phyloP scores from a whole-genome alignment of 768 basidiomycete genomes.

The Scleroderma citrinum region DNA sequence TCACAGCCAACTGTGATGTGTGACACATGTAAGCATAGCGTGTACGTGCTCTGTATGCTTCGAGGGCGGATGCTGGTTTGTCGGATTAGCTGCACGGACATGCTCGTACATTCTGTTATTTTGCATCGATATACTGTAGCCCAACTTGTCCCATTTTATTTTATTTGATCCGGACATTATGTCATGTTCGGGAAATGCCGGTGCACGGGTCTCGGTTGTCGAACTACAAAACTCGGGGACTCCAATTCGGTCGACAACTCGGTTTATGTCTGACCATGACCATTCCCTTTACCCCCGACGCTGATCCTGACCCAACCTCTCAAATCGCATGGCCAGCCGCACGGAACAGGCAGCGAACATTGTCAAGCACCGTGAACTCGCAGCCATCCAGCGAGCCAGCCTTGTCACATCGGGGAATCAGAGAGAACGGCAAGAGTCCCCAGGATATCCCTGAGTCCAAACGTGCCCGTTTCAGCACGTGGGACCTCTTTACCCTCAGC shows the following conservation, averaged over 20 bases:
- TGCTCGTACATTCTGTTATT: slow-evolving; percentile 3
- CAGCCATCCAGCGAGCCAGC: slow-evolving; percentile 16
- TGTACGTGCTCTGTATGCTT: background rate
- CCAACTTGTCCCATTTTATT: slow-evolving; percentile 4
- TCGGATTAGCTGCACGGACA: slow-evolving; percentile 22
- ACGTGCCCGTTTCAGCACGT: slow-evolving; percentile 36
- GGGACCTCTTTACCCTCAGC: slow-evolving; percentile 76
- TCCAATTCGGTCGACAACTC: slow-evolving; percentile 6
- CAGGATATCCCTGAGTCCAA: slow-evolving; percentile 16
- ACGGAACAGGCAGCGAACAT: slow-evolving; percentile 27
- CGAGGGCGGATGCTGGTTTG: slow-evolving; percentile 13
- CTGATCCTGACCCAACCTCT: slow-evolving; percentile 73
- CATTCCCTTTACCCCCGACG: slow-evolving; percentile 43
- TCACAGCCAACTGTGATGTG: background rate
- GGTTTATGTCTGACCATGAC: slow-evolving; percentile 41
- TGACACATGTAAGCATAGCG: background rate
- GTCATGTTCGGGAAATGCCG: too few relatives aligned
- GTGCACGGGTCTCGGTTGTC: too few relatives aligned
- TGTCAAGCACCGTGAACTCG: slow-evolving; percentile 15
- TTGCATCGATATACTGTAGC: slow-evolving; percentile 13
- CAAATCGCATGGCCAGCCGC: slow-evolving; percentile 73
- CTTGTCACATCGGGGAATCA: slow-evolving; percentile 27
- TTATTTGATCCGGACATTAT: too few relatives aligned
- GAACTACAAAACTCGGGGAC: background rate
- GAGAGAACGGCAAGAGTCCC: slow-evolving; percentile 23